Base-by-base conservation (phyloP, 2,329 filamentous ascomycete species). In the Aspergillus ibericus region DNA sequence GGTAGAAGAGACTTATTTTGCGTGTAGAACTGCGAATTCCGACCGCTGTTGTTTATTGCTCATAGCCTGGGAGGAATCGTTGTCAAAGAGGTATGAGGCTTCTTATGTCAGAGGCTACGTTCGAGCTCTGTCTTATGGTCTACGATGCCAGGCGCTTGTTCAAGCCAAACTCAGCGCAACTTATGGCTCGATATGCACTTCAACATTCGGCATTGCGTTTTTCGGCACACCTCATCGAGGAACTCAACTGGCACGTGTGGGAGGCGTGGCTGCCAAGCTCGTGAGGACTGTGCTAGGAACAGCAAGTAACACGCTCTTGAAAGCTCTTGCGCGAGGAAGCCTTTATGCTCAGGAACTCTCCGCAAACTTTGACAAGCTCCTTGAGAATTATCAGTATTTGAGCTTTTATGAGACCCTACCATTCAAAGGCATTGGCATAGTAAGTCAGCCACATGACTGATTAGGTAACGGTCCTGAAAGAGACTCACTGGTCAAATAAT, bases 1-100 rank as follows among this genome's bases (percentile, higher is more conserved):
- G 44, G 4, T 15, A 32, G 36, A 13, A 29, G 44, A 29, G 27
- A 29, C 44, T 48, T 29, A 48, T 15, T 12, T 48, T 29, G 2
- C 5, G 9, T 29, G 44, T 34, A 59, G 57, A 56, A 36, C 9
- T 61, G 53, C 22, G 32, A 56, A 49, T n/a, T 18, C 53, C 53
- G 68, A 25, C 66, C 67, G 25, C 64, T 70, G 8, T 60, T 71
- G 15, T 72, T 71, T 36, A 65, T 68, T 46, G 62, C 61, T n/a
- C 68, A 71, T 50, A 68, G 63, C 32, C 63, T 71, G 32, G 69
- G 69, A 12, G 69, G 69, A 2, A 66, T 72, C 34, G 62, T 72
- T n/a, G 63, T 70, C 22, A 71, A 72, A 55, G 59, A 69, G 61
- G 69, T 65, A 59, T 36, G 18, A 27, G 27, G 5, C 32, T 44